phyloP scores from a whole-genome alignment of 805 yeast species.

The Saccharomyces kudriavzevii region DNA sequence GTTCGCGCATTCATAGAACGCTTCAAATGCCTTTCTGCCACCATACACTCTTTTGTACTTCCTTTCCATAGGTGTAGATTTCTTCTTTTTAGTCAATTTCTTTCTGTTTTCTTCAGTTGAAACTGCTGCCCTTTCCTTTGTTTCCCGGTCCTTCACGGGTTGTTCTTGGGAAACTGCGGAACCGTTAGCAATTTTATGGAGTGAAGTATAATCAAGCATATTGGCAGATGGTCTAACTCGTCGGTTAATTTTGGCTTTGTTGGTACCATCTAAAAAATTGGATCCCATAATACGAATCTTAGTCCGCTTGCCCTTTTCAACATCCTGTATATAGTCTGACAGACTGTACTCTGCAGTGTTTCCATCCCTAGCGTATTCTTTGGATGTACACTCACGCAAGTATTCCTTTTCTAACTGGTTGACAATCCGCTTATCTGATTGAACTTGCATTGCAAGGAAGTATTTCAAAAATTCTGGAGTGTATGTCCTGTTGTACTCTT shows the following conservation, averaged over 20 bases:
- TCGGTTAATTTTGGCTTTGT: not conserved
- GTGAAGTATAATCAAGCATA: not conserved
- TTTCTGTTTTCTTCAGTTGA: not conserved
- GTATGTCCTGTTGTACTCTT: conserved; percentile 23
- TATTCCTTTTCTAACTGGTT: conserved; percentile 21
- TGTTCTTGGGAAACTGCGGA: not conserved
- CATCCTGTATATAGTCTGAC: conserved; percentile 20
- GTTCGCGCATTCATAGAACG: conserved; percentile 12
- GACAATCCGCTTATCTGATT: conserved; percentile 19
- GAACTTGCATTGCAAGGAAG: conserved; percentile 26
- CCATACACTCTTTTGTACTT: conserved; percentile 6
- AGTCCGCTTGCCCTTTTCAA: conserved; percentile 11
- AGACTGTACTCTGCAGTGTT: conserved; percentile 12
- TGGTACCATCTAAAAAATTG: conserved; percentile 1
- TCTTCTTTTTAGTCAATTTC: not conserved
- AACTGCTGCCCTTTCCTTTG: not conserved
- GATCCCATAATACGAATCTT: conserved; percentile 19
- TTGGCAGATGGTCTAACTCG: not conserved
- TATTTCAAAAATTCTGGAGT: conserved; percentile 20
- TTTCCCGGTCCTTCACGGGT: not conserved
- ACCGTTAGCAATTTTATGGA: not conserved
- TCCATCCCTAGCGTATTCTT: conserved; percentile 8
- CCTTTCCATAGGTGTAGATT: not conserved
- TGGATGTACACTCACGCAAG: conserved; percentile 9
- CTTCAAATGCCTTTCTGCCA: conserved; percentile 11